These are phyloP conservation scores for Penicillium sp. DNA, from an alignment of 2,329 filamentous ascomycete species.

Conservation along the genomic window DNA sequence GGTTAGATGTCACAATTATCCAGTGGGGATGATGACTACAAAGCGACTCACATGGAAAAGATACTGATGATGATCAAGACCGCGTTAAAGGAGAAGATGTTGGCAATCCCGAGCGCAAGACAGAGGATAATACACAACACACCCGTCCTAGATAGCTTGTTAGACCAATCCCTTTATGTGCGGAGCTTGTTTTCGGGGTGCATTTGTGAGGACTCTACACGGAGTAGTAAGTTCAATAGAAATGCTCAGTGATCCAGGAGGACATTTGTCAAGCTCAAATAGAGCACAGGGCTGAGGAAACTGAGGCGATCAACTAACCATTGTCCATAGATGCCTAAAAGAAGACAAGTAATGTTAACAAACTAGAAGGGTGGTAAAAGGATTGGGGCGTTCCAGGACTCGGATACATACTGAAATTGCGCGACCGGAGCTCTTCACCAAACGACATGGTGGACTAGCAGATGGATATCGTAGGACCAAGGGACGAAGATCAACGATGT, in stretches of 20 bases:
- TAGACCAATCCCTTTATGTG: constrained; percentile 11
- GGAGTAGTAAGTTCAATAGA: neutral
- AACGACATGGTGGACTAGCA: constrained; percentile 53
- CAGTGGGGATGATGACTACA: neutral
- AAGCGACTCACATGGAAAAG: constrained; percentile 53
- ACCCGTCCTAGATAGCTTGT: constrained; percentile 40
- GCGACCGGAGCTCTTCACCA: constrained; percentile 61
- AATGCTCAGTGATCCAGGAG: neutral
- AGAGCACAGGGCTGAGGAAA: neutral
- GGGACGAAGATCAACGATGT: constrained; percentile 1
- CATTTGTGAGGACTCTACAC: neutral
- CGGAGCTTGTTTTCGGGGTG: neutral
- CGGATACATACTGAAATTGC: constrained; percentile 62
- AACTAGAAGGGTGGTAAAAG: neutral
- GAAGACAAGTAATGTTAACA: constrained; percentile 24
- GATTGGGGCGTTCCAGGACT: constrained; percentile 9
- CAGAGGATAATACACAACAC: constrained; percentile 64
- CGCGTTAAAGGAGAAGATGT: constrained; percentile 61
- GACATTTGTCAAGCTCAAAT: neutral
- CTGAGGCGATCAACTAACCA: constrained; percentile 51
- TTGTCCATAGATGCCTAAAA: constrained; percentile 67
- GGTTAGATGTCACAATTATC: constrained; percentile 44
- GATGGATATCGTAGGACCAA: neutral
- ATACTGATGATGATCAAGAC: constrained; percentile 62
- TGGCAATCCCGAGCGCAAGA: constrained; percentile 66